Conservation (phyloP, 768 basidiomycete genomes). For the Hirschioporus abietinus region DNA sequence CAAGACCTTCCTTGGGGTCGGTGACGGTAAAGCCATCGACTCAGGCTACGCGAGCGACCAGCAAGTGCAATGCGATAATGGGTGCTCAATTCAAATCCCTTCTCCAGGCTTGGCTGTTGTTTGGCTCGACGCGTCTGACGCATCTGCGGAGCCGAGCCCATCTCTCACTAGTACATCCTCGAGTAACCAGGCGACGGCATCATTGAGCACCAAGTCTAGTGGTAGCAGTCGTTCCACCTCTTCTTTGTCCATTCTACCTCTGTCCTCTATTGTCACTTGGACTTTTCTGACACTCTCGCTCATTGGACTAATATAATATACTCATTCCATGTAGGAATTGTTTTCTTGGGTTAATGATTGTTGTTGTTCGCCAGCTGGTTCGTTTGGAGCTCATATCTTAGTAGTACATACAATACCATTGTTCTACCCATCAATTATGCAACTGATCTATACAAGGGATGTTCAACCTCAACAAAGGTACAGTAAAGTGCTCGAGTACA, state of each 20-base stretch:
- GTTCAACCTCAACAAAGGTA: neutral
- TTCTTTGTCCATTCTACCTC: neutral
- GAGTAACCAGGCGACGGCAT: neutral
- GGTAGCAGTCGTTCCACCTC: neutral
- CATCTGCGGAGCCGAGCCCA: neutral
- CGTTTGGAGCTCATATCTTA: neutral
- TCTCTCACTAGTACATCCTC: neutral
- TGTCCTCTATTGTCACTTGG: neutral
- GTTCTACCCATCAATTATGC: neutral
- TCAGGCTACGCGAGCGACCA: constrained; percentile 27
- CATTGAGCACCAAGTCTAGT: neutral
- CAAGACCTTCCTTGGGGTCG: constrained; percentile 39
- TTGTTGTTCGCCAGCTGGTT: neutral
- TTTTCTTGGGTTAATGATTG: neutral
- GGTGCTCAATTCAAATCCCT: constrained; percentile 43
- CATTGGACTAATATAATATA: neutral
- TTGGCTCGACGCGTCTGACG: constrained; percentile 13
- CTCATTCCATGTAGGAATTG: neutral
- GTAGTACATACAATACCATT: neutral
- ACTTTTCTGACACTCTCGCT: neutral
- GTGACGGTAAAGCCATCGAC: constrained; percentile 33
- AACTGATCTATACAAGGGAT: neutral
- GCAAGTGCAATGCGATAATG: constrained; percentile 34
- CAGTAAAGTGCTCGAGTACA: neutral
- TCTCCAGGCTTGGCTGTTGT: constrained; percentile 46